phyloP scores from a whole-genome alignment of 2,329 filamentous ascomycete genomes.

The Cordyceps javanica region DNA sequence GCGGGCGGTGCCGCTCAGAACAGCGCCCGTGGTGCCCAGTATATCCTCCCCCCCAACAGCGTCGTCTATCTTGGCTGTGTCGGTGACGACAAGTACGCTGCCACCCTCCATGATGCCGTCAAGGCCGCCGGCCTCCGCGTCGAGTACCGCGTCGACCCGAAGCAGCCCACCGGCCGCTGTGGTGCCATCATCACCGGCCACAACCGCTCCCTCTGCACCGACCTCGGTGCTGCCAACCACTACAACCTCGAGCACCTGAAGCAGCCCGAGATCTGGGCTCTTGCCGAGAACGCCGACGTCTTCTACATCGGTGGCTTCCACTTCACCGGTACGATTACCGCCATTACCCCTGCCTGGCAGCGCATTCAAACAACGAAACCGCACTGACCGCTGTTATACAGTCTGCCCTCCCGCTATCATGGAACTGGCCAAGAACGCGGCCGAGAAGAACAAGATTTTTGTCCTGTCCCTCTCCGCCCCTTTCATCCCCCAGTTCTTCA shows the following conservation, averaged over 20 bases:
- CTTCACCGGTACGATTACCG: slow-evolving; percentile 56
- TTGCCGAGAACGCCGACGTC: slow-evolving; percentile 80
- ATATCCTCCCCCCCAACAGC: slow-evolving; percentile 83
- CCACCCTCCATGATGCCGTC: slow-evolving; percentile 80
- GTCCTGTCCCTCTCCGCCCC: slow-evolving; percentile 89
- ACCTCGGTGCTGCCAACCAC: slow-evolving; percentile 92
- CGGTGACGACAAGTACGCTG: slow-evolving; percentile 91
- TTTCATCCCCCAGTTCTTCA: slow-evolving; percentile 97
- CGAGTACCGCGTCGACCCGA: slow-evolving; percentile 87
- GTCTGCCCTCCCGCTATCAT: slow-evolving; percentile 88
- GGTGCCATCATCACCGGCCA: slow-evolving; percentile 96
- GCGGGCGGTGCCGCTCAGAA: slow-evolving; percentile 97
- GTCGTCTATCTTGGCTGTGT: slow-evolving; percentile 92
- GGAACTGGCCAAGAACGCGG: slow-evolving; percentile 86
- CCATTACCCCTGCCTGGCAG: background rate
- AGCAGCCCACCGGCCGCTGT: slow-evolving; percentile 82
- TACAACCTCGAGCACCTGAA: slow-evolving; percentile 94
- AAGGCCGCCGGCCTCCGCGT: slow-evolving; percentile 83
- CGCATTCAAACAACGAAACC: background rate
- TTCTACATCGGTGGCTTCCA: slow-evolving; percentile 97
- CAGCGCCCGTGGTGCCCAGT: slow-evolving; percentile 92
- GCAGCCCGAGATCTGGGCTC: slow-evolving; percentile 81
- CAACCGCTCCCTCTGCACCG: slow-evolving; percentile 90
- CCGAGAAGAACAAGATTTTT: slow-evolving; percentile 82
- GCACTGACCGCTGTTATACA: slow-evolving; percentile 17